Base-by-base conservation (phyloP, 1,284 basidiomycete species). In the Volvariella surrecta region DNA sequence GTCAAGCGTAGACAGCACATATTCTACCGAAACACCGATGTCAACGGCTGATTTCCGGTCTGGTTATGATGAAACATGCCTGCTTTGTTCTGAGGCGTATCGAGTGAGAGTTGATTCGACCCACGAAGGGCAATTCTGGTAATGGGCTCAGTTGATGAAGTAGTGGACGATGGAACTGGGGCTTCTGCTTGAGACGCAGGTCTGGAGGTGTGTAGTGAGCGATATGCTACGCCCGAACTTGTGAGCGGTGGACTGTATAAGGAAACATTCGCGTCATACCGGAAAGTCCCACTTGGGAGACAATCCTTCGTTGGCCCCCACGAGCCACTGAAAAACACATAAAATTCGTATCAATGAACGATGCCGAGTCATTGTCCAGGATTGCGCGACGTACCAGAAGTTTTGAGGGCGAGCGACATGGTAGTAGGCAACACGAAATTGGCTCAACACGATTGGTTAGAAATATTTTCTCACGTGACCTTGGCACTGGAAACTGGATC, bases 1-100 rank as follows among this genome's bases (percentile, higher is more conserved):
- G 71, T 99, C 95, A 47, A 97, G 68, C 0, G 93, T 95, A 1
- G 93, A 91, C 35, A 99, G 73, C 0, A 97, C 93, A 74, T 98
- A 99, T 67, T 99, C 95, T 90, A 66, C 17, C 13, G 28, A 42
- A 32, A 8, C 39, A 44, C 21, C 15, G 9, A 31, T 18, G 15
- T 31, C 17, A 32, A 40, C 6, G 13, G n/a, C 28, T 46, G 10
- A 39, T 31, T 43, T 37, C 11, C 32, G 22, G 32, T 22, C 19
- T 3, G 42, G 32, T 24, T 18, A 18, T 34, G 16, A 15, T 8
- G 17, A 20, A 19, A 73, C 83, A 51, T 56, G 90, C 91, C 91
- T 56, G 87, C 90, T 61, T 79, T 86, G 65, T 95, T 97, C 59
- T 77, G 75, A 15, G 94, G 94, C 16, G 81, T 84, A 70, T 94